A percentile compares a stretch with the other conserved stretches of the same genome.
phyloP scores from a whole-genome alignment of 352 stramenopile genomes.

The Aphanomyces astaci region DNA sequence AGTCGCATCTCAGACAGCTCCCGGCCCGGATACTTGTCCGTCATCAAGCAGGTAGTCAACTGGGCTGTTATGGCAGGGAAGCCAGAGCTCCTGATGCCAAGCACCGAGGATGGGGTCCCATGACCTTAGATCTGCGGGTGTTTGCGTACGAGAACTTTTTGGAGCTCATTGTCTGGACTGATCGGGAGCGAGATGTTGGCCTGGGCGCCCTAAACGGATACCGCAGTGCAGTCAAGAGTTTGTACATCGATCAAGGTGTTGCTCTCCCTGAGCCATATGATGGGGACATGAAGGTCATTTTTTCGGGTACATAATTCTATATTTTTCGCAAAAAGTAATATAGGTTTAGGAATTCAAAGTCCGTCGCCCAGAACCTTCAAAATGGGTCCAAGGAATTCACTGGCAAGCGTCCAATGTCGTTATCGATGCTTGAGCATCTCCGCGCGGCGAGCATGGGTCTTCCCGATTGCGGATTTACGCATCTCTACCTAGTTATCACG shows the following conservation, averaged over 20 bases:
- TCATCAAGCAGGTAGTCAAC: too few species aligned
- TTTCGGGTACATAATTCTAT: not conserved
- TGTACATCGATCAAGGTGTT: not conserved
- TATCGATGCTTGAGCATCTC: not conserved
- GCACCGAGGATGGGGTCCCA: too few species aligned
- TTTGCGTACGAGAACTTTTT: not conserved
- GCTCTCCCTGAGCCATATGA: not conserved
- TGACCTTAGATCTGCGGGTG: not conserved
- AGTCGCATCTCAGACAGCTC: too few species aligned
- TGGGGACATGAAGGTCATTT: not conserved
- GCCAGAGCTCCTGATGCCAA: too few species aligned
- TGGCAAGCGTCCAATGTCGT: not conserved
- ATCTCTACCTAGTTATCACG: not conserved
- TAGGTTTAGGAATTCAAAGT: not conserved
- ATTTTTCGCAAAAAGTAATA: not conserved
- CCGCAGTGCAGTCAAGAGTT: not conserved
- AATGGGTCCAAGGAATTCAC: not conserved
- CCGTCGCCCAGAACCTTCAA: not conserved
- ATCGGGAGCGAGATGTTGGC: not conserved
- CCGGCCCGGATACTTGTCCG: too few species aligned
- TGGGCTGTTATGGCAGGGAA: too few species aligned
- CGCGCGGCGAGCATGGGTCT: not conserved
- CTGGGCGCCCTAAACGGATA: not conserved
- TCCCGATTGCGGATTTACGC: not conserved
- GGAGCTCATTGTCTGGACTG: not conserved